These are phyloP conservation scores for Coemansia guatemalensis DNA, from an alignment of 192 early-diverging fungal genomes.

Conservation along the genomic window DNA sequence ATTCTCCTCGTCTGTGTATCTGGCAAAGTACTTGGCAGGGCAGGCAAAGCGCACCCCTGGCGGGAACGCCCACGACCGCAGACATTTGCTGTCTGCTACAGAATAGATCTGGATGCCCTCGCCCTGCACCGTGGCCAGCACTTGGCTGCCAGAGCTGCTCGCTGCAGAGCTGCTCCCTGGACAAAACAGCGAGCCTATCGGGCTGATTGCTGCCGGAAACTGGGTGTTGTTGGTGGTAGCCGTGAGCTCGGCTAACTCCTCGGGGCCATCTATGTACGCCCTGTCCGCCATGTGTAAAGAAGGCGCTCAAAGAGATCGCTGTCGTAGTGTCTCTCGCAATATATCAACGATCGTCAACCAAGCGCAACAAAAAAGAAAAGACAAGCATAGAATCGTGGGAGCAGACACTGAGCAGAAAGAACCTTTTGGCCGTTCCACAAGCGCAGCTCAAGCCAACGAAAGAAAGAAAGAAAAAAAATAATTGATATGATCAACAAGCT, in stretches of 20 bases:
- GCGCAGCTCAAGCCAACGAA: not conserved
- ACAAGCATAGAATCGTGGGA: not conserved
- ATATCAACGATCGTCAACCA: not conserved
- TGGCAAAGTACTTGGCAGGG: conserved; percentile 42
- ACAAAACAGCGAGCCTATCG: conserved; percentile 31
- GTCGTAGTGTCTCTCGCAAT: not conserved
- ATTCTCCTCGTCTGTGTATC: conserved; percentile 11
- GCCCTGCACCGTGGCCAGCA: conserved; percentile 43
- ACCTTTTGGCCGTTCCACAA: not conserved
- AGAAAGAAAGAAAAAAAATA: conserved; percentile 7
- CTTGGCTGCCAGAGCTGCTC: conserved; percentile 17
- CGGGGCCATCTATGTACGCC: conserved; percentile 41
- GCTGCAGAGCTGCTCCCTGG: not conserved
- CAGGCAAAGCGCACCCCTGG: conserved; percentile 50
- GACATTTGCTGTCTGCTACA: conserved; percentile 46
- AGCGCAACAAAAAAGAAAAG: not conserved
- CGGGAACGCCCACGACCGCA: conserved; percentile 52
- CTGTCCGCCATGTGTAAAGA: conserved; percentile 21
- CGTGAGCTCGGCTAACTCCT: conserved; percentile 47
- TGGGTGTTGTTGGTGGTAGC: conserved; percentile 31
- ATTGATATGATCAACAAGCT: conserved; percentile 3
- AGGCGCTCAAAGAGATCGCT: not conserved
- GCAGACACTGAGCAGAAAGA: not conserved
- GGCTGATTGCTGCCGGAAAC: conserved; percentile 48
- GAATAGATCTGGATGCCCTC: conserved; percentile 52